phyloP scores from a whole-genome alignment of 73 alveolate species.

The Tetrahymena elliotti region DNA sequence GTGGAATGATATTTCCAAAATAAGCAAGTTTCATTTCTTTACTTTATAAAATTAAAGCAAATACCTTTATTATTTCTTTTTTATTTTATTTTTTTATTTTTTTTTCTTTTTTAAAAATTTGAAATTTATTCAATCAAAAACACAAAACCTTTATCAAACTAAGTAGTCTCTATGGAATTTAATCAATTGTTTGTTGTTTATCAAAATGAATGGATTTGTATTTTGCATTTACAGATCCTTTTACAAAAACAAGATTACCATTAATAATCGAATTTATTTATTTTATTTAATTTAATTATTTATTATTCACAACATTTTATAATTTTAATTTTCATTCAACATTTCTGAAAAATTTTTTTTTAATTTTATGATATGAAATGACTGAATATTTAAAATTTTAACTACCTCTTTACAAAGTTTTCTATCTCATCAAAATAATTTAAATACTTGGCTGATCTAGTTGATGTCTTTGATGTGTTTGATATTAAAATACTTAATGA shows the following conservation, averaged over 20 bases:
- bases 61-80: neutral
- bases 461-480: too few species aligned
- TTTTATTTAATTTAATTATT: too few species aligned
- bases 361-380: too few species aligned
- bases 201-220: neutral
- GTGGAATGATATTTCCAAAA: slow-evolving; percentile 90
- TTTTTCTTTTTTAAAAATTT: neutral
- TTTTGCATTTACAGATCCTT: neutral
- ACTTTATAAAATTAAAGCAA: neutral
- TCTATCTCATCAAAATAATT: too few species aligned
- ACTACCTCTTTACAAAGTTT: too few species aligned
- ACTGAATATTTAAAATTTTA: too few species aligned
- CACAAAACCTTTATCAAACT: neutral
- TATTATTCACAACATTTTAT: too few species aligned
- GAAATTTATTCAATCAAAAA: neutral
- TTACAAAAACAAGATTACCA: neutral
- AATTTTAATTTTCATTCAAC: too few species aligned
- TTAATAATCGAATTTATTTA: neutral
- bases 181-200: neutral
- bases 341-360: too few species aligned
- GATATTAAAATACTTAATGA: too few species aligned
- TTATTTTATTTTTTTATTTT: neutral
- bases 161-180: neutral
- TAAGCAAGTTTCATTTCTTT: slow-evolving; percentile 65
- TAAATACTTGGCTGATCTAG: too few species aligned